A percentile compares a stretch with the other conserved stretches of the same genome.
These are phyloP conservation scores for Penicillium roqueforti DNA, from an alignment of 495 filamentous ascomycete genomes.

Conservation along the genomic window DNA sequence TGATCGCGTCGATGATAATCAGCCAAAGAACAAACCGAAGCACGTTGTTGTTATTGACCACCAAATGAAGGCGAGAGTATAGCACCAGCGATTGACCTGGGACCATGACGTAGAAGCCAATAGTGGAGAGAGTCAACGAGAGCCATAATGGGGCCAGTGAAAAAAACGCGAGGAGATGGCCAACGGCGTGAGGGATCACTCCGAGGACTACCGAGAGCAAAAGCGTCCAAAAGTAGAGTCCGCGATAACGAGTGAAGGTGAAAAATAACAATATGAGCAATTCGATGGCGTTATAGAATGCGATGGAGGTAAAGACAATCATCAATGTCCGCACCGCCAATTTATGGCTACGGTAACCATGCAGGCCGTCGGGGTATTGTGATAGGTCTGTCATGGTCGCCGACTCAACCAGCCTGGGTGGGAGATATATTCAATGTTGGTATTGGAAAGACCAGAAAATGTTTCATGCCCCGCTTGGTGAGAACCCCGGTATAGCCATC, in stretches of 20 bases:
- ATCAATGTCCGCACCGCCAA: constrained; percentile 38
- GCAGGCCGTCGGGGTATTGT: constrained; percentile 31
- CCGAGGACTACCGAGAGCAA: constrained; percentile 41
- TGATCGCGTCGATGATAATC: constrained; percentile 52
- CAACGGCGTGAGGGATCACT: constrained; percentile 52
- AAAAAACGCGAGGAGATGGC: constrained; percentile 54
- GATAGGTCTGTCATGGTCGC: constrained; percentile 18
- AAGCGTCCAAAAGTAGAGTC: constrained; percentile 51
- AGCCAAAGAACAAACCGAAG: constrained; percentile 51
- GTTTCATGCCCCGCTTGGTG: constrained; percentile 5
- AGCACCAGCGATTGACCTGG: constrained; percentile 64
- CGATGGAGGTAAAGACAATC: constrained; percentile 46
- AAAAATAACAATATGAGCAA: constrained; percentile 45
- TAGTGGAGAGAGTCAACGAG: constrained; percentile 36
- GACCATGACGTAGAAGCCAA: constrained; percentile 61
- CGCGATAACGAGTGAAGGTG: constrained; percentile 45
- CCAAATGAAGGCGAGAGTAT: constrained; percentile 61
- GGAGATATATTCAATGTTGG: neutral
- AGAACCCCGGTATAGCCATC: constrained; percentile 15
- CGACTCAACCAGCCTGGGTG: neutral
- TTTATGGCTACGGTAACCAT: constrained; percentile 29
- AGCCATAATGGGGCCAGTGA: constrained; percentile 35
- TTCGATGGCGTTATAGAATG: constrained; percentile 51
- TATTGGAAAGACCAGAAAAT: neutral
- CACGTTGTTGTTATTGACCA: constrained; percentile 44